Percentiles rank a stretch among this genome's conserved stretches.
Conservation (phyloP, 306 rosid species). For the Mucuna pruriens region DNA sequence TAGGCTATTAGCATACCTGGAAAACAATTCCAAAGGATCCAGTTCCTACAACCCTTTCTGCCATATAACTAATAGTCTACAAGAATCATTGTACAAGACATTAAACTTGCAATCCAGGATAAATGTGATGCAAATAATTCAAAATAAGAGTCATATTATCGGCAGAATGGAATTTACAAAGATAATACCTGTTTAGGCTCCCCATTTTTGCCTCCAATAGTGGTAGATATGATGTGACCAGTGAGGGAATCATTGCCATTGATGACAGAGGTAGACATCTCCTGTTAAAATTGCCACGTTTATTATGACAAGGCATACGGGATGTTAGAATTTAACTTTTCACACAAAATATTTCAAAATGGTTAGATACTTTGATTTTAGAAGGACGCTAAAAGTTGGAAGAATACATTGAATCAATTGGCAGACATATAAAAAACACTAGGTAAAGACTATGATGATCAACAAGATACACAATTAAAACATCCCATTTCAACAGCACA, state of each 20-base stretch:
- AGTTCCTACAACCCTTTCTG: conserved; percentile 89
- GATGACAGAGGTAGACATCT: conserved; percentile 70
- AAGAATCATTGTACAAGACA: conserved; percentile 40
- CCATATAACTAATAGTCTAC: conserved; percentile 98
- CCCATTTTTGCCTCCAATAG: conserved; percentile 96
- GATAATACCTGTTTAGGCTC: conserved; percentile 86
- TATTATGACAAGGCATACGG: not conserved
- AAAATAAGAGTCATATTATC: not conserved
- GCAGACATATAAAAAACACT: not conserved
- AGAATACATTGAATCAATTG: not conserved
- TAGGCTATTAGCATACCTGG: conserved; percentile 63
- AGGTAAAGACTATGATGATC: not conserved
- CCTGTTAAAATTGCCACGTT: conserved; percentile 61
- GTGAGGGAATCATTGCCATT: conserved; percentile 88
- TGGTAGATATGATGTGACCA: conserved; percentile 92
- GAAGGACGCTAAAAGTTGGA: not conserved
- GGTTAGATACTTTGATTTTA: not conserved
- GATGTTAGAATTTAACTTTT: not conserved
- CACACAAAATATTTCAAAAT: not conserved
- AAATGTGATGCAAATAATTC: conserved; percentile 11
- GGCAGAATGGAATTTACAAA: conserved; percentile 18
- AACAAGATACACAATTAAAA: not conserved
- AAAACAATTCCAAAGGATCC: conserved; percentile 97
- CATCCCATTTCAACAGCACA: not conserved
- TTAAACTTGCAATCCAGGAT: conserved; percentile 40